These are phyloP conservation scores for Coniochaeta hoffmannii DNA, from an alignment of 2,329 filamentous ascomycete genomes.

Conservation along the genomic window DNA sequence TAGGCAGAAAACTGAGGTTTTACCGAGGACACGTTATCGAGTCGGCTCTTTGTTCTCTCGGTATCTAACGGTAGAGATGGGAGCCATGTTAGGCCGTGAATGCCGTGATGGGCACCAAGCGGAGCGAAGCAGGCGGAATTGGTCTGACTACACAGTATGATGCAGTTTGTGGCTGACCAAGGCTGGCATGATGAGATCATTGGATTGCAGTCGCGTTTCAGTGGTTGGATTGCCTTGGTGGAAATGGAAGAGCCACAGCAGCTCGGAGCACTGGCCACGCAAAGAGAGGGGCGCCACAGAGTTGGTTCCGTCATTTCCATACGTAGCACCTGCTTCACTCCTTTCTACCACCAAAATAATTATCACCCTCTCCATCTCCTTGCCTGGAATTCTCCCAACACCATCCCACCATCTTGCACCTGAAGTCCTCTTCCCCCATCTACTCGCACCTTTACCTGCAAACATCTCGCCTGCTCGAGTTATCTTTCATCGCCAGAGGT, in stretches of 20 bases:
- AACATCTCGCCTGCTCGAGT: not conserved
- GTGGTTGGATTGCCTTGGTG: not conserved
- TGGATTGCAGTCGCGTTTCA: slow-evolving; percentile 4
- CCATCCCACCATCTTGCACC: not conserved
- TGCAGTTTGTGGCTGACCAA: not conserved
- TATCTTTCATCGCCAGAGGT: not conserved
- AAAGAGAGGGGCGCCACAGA: slow-evolving; percentile 1
- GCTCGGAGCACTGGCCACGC: slow-evolving; percentile 1
- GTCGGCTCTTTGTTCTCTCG: not conserved
- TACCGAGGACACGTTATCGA: too few species aligned
- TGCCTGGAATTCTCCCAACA: not conserved
- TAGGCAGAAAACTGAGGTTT: too few species aligned
- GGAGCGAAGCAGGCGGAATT: not conserved
- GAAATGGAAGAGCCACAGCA: not conserved
- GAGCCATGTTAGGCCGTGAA: not conserved
- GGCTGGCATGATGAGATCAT: slow-evolving; percentile 22
- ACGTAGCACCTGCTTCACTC: not conserved
- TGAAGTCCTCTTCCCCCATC: not conserved
- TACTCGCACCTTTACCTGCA: not conserved
- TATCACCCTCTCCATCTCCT: not conserved
- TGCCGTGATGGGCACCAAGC: not conserved
- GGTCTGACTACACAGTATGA: not conserved
- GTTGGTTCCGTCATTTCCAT: slow-evolving; percentile 3
- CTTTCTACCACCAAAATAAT: slow-evolving; percentile 2
- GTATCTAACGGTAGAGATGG: too few species aligned